These are phyloP conservation scores for Panicum hallii DNA, from an alignment of 202 grass and related monocot genomes.

Conservation along the genomic window DNA sequence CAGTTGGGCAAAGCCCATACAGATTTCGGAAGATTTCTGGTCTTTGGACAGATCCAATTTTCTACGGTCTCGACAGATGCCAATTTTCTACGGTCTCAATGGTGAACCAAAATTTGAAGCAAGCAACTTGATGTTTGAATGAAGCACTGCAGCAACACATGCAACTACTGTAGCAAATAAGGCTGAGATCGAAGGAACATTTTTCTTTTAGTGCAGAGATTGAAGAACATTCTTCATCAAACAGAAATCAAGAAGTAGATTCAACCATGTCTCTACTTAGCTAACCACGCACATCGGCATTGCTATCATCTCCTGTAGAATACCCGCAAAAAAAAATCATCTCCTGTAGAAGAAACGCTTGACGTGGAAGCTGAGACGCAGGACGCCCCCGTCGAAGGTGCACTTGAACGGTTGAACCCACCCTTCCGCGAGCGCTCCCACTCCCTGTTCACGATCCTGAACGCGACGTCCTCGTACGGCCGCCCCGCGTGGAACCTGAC, in stretches of 20 bases:
- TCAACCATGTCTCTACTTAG: neutral
- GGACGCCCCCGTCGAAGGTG: conserved; percentile 34
- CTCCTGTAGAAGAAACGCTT: conserved; percentile 50
- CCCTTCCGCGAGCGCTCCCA: too few species aligned
- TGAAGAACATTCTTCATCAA: neutral
- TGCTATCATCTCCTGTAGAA: neutral
- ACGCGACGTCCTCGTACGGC: too few species aligned
- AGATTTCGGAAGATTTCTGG: neutral
- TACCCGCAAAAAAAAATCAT: neutral
- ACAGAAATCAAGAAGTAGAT: neutral
- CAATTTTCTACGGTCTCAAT: neutral
- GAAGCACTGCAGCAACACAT: neutral
- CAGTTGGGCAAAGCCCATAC: neutral
- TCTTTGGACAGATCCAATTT: neutral
- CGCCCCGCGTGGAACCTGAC: too few species aligned
- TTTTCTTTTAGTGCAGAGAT: neutral
- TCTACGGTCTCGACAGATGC: neutral
- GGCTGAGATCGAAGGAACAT: neutral
- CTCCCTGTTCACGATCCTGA: too few species aligned
- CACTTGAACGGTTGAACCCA: too few species aligned
- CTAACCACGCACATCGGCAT: neutral
- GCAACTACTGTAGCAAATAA: neutral
- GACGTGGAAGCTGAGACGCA: conserved; percentile 52
- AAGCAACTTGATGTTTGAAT: neutral
- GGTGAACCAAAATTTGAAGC: neutral